phyloP scores from a whole-genome alignment of 1,284 basidiomycete genomes.

The Trichosporon sp. region DNA sequence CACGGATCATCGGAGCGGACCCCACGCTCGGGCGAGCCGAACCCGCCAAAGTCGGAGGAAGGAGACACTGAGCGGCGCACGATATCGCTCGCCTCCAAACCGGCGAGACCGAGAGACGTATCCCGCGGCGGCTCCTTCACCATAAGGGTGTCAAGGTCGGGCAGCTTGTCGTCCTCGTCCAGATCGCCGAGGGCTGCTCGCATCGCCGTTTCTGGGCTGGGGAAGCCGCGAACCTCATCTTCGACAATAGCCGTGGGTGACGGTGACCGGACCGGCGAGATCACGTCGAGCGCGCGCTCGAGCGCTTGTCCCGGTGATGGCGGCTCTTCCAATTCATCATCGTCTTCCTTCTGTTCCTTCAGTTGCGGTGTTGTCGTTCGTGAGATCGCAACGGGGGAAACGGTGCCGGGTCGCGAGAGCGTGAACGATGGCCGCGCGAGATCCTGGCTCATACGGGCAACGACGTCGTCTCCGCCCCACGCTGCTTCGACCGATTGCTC shows the following conservation, averaged over 20 bases:
- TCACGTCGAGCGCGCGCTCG: slow-evolving; percentile 5
- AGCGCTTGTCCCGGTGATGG: not conserved
- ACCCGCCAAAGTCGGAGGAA: slow-evolving; percentile 25
- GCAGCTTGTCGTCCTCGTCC: slow-evolving; percentile 7
- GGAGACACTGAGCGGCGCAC: slow-evolving; percentile 18
- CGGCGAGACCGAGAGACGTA: slow-evolving; percentile 4
- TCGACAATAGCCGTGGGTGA: not conserved
- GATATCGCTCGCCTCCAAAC: slow-evolving; percentile 10
- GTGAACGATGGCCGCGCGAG: not conserved
- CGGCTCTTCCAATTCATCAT: not conserved
- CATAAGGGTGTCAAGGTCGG: slow-evolving; percentile 11
- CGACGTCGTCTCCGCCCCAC: slow-evolving; percentile 5
- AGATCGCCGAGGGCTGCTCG: slow-evolving; percentile 4
- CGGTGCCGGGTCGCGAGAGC: not conserved
- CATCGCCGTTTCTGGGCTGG: slow-evolving; percentile 9
- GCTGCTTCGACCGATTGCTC: slow-evolving; percentile 7
- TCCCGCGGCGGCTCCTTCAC: slow-evolving; percentile 18
- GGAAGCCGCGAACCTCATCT: slow-evolving; percentile 8
- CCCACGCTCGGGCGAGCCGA: slow-evolving; percentile 24
- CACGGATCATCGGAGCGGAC: slow-evolving; percentile 16
- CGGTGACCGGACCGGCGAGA: not conserved
- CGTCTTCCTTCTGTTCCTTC: not conserved
- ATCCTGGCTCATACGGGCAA: not conserved
- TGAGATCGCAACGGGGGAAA: not conserved
- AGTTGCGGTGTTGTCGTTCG: slow-evolving; percentile 3